Evolutionary conservation across 2,329 filamentous ascomycete genomes (phyloP).

Genomic region (Aphanocladium album): DNA sequence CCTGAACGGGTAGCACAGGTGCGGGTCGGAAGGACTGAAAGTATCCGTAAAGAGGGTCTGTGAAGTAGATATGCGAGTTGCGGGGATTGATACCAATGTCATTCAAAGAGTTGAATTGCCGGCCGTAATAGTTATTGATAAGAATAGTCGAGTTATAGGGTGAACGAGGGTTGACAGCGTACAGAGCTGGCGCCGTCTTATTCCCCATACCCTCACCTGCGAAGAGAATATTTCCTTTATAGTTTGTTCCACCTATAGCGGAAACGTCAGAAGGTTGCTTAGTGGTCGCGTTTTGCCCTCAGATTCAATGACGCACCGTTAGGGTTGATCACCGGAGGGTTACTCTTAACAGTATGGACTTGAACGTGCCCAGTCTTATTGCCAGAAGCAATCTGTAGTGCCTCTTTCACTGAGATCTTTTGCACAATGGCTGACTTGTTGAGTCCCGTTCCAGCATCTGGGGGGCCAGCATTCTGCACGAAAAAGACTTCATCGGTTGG

Average conservation of each 20-base stretch:
- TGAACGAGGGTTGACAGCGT: not conserved
- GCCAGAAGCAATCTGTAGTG: slow-evolving; percentile 32
- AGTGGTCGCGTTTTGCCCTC: too few species aligned
- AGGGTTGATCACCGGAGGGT: slow-evolving; percentile 43
- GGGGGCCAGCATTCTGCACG: slow-evolving; percentile 45
- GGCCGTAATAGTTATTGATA: slow-evolving; percentile 55
- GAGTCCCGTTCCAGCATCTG: slow-evolving; percentile 43
- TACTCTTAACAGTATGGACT: slow-evolving; percentile 36
- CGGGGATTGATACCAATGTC: slow-evolving; percentile 49
- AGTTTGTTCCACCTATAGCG: slow-evolving; percentile 43
- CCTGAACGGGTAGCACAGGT: slow-evolving; percentile 51
- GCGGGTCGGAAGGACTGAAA: slow-evolving; percentile 52
- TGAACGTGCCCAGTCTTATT: slow-evolving; percentile 36
- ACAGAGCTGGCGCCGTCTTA: slow-evolving; percentile 13
- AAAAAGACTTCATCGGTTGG: slow-evolving; percentile 51
- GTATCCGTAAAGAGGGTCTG: slow-evolving; percentile 55
- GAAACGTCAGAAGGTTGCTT: not conserved
- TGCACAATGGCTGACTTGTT: slow-evolving; percentile 46
- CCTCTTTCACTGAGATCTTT: slow-evolving; percentile 44
- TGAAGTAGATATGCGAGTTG: slow-evolving; percentile 60
- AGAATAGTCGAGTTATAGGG: slow-evolving; percentile 29
- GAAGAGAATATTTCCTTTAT: slow-evolving; percentile 44
- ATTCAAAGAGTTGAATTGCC: slow-evolving; percentile 56
- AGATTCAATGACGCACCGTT: slow-evolving; percentile 34
- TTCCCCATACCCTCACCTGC: slow-evolving; percentile 46